These are phyloP conservation scores for Chrysosphaeria jannelii DNA, from an alignment of 2,329 filamentous ascomycete species.

Conservation along the genomic window DNA sequence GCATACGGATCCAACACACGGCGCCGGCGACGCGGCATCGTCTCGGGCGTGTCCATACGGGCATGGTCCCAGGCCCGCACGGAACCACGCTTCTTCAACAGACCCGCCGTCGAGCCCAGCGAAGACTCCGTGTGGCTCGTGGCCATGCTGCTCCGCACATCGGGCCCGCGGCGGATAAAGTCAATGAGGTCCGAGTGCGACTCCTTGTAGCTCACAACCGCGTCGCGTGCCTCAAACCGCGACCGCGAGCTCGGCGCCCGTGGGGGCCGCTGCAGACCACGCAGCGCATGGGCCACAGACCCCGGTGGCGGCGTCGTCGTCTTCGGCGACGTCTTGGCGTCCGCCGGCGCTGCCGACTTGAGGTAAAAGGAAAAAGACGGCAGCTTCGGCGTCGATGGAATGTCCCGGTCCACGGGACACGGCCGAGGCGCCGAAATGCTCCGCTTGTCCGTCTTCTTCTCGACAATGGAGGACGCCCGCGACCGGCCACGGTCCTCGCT, in stretches of 20 bases:
- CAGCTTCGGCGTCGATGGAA: neutral
- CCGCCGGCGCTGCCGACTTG: too few relatives aligned
- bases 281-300: slow-evolving; percentile 5
- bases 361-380: too few relatives aligned
- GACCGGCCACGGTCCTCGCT: slow-evolving; percentile 18
- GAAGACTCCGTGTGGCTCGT: slow-evolving; percentile 31
- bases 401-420: too few relatives aligned
- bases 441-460: slow-evolving; percentile 10
- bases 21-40: slow-evolving; percentile 40
- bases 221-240: slow-evolving; percentile 41
- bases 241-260: too few relatives aligned
- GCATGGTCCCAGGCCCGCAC: too few relatives aligned
- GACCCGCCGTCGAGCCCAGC: slow-evolving; percentile 43
- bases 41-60: slow-evolving; percentile 7
- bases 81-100: slow-evolving; percentile 20
- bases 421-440: slow-evolving; percentile 8
- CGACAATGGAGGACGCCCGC: slow-evolving; percentile 17
- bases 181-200: slow-evolving; percentile 75
- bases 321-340: too few relatives aligned
- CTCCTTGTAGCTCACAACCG: slow-evolving; percentile 26
- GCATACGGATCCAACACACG: slow-evolving; percentile 73
- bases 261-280: slow-evolving; percentile 10
- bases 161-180: slow-evolving; percentile 70
- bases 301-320: too few relatives aligned
- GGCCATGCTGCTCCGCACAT: slow-evolving; percentile 23